Evolutionary conservation across 1,284 basidiomycete species (phyloP).

Genomic region (Rugiboletus extremiorientalis): DNA sequence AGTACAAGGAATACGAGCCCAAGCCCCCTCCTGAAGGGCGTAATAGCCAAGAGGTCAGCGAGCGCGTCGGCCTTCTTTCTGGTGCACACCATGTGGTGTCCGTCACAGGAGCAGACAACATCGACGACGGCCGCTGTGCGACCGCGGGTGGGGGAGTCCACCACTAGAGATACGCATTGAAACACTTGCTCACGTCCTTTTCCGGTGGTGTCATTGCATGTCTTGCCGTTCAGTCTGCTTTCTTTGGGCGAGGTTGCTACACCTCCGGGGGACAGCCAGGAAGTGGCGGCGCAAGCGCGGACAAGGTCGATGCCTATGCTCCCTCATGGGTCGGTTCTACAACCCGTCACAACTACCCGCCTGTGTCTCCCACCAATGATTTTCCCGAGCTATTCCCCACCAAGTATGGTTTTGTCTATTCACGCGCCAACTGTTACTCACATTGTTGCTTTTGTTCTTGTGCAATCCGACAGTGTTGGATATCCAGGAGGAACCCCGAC

Average conservation of each 20-base stretch:
- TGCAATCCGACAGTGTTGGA: constrained; percentile 49
- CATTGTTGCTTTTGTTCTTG: neutral
- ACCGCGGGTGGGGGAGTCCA: neutral
- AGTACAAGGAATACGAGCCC: constrained; percentile 21
- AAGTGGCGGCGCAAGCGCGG: neutral
- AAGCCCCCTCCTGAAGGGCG: constrained; percentile 12
- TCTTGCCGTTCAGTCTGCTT: constrained; percentile 25
- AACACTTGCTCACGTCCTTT: constrained; percentile 29
- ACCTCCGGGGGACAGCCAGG: neutral
- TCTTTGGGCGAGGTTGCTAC: constrained; percentile 23
- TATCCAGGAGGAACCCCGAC: constrained; percentile 84
- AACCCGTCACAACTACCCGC: constrained; percentile 67
- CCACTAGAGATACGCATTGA: constrained; percentile 14
- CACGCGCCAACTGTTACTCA: neutral
- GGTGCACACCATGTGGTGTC: neutral
- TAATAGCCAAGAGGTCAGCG: neutral
- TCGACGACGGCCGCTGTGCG: neutral
- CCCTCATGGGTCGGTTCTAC: constrained; percentile 71
- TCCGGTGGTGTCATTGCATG: constrained; percentile 26
- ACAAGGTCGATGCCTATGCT: constrained; percentile 34
- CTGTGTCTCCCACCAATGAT: constrained; percentile 65
- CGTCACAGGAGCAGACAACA: neutral
- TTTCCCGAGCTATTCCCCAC: constrained; percentile 71
- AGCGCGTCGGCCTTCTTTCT: constrained; percentile 22
- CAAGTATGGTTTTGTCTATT: constrained; percentile 31